Evolutionary conservation across 345 rosid species (phyloP), one percentile per base, ranked within the genome.

Genomic region (Laguncularia racemosa): DNA sequence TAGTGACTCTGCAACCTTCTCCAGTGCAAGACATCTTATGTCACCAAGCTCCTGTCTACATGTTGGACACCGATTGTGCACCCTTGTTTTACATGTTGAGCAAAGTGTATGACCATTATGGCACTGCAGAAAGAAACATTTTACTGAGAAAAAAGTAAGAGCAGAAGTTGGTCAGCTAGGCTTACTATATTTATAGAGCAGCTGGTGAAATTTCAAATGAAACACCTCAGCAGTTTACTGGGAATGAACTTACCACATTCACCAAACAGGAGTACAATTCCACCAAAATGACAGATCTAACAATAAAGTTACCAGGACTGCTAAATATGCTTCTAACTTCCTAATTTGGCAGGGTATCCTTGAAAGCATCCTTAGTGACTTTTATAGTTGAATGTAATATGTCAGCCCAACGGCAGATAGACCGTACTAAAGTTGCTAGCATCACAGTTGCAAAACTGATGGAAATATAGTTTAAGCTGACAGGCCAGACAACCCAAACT

Each of bases 11-110:
- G 96, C 96, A 20, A 92, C 95, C 73, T 89, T 92, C 71, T 92
- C 98, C 58, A 92, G 62, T 19, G 96, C 96, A 48, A 88, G 75
- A 72, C 98, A 88, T 64, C 98, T 85, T 48, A 88, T 84, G 67
- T 91, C 98, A n/a, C 96, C 96, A 21, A 91, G 96, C 84, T 91
- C 98, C 74, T 88, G 96, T 73, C 98, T 77, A 71, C 98, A 91
- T 49, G 96, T 91, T 18, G 98, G 96, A 49, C 98, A 91, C 17
- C 96, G 81, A 59, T 89, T 91, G 55, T 86, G 95, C 38, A 89
- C 98, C 73, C 88, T 77, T 50, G 71, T 77, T 81, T 91, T 91
- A 77, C 98, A 89, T 50, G 89, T 84, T 54, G 96, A 91, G 69
- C 98, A 91, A 13, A 91, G 87, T 14, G 98, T 91, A 67, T 89